Base-by-base conservation (phyloP, 140 eudicot genomes). In the Bidens hawaiensis region DNA sequence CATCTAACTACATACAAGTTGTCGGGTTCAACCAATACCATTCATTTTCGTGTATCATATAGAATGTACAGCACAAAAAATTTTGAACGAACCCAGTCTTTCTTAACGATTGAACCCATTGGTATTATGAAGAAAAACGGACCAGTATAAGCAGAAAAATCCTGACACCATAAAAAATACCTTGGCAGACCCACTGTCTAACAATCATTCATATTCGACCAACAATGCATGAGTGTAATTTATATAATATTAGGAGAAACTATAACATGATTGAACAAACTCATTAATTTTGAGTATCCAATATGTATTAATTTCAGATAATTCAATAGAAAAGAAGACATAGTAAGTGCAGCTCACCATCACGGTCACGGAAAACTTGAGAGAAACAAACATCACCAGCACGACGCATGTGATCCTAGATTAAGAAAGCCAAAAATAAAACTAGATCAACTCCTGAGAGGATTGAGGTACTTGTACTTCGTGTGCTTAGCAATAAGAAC, bases 311-410 rank as follows among this genome's bases (percentile, higher is more conserved):
- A 47, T 9, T 52, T 24, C 25, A 53, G 65, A 63, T 17, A 19
- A 16, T 52, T 16, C 26, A 52, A 50, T 1, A 66, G 24, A 57
- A 58, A 8, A 33, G 12, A 56, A 42, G 33, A 26, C 40, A 31
- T 18, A 26, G 42, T 8, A 52, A 26, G 61, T 42, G 46, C 50
- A 68, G 31, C 94, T 79, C 68, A 90, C 97, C 94, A 73, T 83
- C 91, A 68, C 89, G 84, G 27, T 88, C 94, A 46, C 91, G 94
- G 48, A 79, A 87, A 58, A 90, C 96, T 68, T 90, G 88, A 62
- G 98, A 84, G 67, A 87, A 90, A 65, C 98, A 84, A 62, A 90
- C 98, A 69, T 90, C 96, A 28, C 98, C 98, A 64, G 98, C 98
- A 61, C 78, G 82, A 47, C 98, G 88, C 98, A 90, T 87, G 83